Evolutionary conservation across 108 stramenopile species (phyloP).

Genomic region (Nitzschia inconspicua): DNA sequence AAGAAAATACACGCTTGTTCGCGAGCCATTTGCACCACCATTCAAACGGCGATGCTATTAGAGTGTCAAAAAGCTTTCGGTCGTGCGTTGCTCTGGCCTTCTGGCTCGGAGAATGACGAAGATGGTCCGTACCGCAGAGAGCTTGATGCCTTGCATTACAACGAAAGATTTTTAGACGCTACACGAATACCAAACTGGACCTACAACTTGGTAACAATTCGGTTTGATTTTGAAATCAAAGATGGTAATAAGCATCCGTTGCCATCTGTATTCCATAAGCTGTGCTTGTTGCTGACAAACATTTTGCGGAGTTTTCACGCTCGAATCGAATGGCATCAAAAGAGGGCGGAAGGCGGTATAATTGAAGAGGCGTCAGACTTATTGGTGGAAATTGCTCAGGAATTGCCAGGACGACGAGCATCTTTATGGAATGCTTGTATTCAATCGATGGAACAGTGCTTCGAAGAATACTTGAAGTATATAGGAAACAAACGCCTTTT

Average conservation of each 20-base stretch:
- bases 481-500: constrained; percentile 28
- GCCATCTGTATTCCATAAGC: constrained; percentile 35
- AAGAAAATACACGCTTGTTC: constrained; percentile 9
- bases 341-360: background rate
- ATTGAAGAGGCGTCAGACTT: background rate
- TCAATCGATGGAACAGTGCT: constrained; percentile 32
- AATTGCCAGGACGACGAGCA: constrained; percentile 1
- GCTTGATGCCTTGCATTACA: constrained; percentile 13
- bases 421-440: constrained; percentile 30
- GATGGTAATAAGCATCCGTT: constrained; percentile 14
- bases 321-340: constrained; percentile 26
- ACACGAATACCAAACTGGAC: constrained; percentile 23
- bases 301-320: constrained; percentile 21
- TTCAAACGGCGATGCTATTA: constrained; percentile 26
- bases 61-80: constrained; percentile 47
- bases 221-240: constrained; percentile 44
- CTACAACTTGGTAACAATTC: constrained; percentile 50
- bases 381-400: background rate
- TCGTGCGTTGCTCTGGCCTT: constrained; percentile 42
- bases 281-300: constrained; percentile 33
- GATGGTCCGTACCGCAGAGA: constrained; percentile 36
- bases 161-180: constrained; percentile 14
- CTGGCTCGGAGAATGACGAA: constrained; percentile 26
- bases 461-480: constrained; percentile 41
- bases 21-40: constrained; percentile 16